phyloP scores from a whole-genome alignment of 1,284 basidiomycete genomes.

The Tilletiaria anomala region DNA sequence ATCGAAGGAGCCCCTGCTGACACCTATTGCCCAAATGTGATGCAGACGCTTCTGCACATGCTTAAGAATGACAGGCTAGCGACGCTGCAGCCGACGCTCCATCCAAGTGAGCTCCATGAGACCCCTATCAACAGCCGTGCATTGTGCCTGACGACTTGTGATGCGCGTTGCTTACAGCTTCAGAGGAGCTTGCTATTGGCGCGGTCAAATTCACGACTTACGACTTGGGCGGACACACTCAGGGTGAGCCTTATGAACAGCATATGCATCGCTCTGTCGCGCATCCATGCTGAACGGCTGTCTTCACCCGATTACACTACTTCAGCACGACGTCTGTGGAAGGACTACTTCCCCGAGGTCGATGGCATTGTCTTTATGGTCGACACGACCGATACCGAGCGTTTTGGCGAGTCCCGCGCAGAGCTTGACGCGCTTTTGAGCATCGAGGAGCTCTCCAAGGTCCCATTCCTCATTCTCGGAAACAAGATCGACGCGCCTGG shows the following conservation, averaged over 20 bases:
- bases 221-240: constrained; percentile 92
- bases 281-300: constrained; percentile 3
- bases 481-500: constrained; percentile 99
- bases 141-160: neutral
- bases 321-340: constrained; percentile 89
- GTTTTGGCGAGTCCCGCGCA: constrained; percentile 87
- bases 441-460: constrained; percentile 68
- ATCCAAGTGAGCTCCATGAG: constrained; percentile 65
- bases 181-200: constrained; percentile 96
- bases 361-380: constrained; percentile 98
- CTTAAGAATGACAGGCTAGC: constrained; percentile 98
- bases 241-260: constrained; percentile 50
- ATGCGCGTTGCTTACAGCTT: constrained; percentile 49
- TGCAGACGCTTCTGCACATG: constrained; percentile 93
- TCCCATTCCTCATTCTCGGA: constrained; percentile 94
- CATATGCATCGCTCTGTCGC: neutral
- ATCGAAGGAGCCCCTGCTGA: no score
- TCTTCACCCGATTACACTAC: neutral
- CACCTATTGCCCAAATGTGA: constrained; percentile 1
- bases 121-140: no score
- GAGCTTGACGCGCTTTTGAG: constrained; percentile 88
- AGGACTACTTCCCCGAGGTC: constrained; percentile 99
- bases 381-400: constrained; percentile 89
- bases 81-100: constrained; percentile 91
- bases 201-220: constrained; percentile 99